These are phyloP conservation scores for Lojkania enalia DNA, from an alignment of 2,329 filamentous ascomycete species.

Conservation along the genomic window DNA sequence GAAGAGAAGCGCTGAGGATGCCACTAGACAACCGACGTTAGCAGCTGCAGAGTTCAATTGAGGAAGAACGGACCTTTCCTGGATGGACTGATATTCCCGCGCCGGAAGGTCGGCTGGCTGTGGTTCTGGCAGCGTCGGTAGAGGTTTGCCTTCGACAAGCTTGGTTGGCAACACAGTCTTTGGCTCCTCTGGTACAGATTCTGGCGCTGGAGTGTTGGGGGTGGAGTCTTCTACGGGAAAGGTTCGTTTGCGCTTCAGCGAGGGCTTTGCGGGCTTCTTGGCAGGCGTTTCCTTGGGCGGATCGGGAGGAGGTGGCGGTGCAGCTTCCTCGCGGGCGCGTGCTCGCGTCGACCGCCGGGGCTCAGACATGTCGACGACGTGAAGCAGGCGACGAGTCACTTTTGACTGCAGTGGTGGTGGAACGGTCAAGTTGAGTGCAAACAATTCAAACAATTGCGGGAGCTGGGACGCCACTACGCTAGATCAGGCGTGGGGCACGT, in stretches of 20 bases:
- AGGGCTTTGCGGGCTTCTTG: slow-evolving; percentile 28
- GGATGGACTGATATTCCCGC: slow-evolving; percentile 72
- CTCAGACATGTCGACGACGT: slow-evolving; percentile 41
- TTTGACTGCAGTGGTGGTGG: not conserved
- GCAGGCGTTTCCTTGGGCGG: slow-evolving; percentile 31
- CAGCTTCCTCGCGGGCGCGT: slow-evolving; percentile 40
- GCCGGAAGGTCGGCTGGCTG: slow-evolving; percentile 66
- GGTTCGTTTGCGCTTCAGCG: slow-evolving; percentile 40
- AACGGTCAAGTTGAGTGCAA: too few relatives aligned
- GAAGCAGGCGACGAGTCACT: too few relatives aligned
- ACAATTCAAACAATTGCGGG: too few relatives aligned
- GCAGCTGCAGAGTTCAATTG: not conserved
- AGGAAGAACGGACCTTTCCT: slow-evolving; percentile 62
- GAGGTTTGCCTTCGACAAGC: slow-evolving; percentile 65
- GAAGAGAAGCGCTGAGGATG: slow-evolving; percentile 72
- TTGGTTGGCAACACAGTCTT: slow-evolving; percentile 59
- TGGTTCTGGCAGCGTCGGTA: slow-evolving; percentile 70
- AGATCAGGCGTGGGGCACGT: too few relatives aligned
- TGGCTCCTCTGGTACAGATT: slow-evolving; percentile 16
- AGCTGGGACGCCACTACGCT: too few relatives aligned
- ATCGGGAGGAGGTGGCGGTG: slow-evolving; percentile 23
- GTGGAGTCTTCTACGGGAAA: slow-evolving; percentile 27
- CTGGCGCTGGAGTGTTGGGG: slow-evolving; percentile 27
- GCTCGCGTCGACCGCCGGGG: slow-evolving; percentile 41
- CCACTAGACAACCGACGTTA: slow-evolving; percentile 51